Percentiles rank a stretch among this genome's conserved stretches.
Evolutionary conservation across 2,329 filamentous ascomycete genomes (phyloP).

Genomic region (Xylaria polymorpha): DNA sequence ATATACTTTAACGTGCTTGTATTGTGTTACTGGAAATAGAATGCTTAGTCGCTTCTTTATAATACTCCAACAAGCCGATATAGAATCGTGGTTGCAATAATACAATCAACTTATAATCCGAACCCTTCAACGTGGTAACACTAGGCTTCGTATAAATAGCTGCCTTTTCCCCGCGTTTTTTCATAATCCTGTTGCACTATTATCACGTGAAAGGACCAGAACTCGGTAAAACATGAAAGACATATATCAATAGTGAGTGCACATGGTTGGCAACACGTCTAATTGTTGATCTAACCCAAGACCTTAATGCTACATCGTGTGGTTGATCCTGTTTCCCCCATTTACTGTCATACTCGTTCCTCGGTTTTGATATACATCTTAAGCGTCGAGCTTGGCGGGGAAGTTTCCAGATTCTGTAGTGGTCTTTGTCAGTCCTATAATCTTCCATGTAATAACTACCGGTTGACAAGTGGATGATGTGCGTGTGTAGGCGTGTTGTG

Average conservation of each 20-base stretch:
- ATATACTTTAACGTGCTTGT: background rate
- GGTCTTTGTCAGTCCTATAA: conserved; percentile 43
- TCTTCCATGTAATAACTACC: conserved; percentile 1
- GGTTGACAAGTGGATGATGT: background rate
- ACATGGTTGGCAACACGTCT: conserved; percentile 37
- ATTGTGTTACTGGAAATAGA: background rate
- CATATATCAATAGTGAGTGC: conserved; percentile 29
- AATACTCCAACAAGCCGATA: background rate
- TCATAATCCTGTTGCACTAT: conserved; percentile 11
- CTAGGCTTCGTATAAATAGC: background rate
- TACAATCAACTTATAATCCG: no score
- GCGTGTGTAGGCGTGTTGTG: background rate
- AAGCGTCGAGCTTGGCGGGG: conserved; percentile 72
- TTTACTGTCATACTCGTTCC: conserved; percentile 17
- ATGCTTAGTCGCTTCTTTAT: background rate
- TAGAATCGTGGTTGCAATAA: no score
- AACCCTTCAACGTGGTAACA: background rate
- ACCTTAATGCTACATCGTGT: conserved; percentile 48
- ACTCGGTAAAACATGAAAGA: conserved; percentile 1
- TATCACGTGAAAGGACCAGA: background rate
- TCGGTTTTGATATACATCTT: conserved; percentile 44
- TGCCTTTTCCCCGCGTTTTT: background rate
- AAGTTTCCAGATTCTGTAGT: conserved; percentile 73
- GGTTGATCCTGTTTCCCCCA: conserved; percentile 36
- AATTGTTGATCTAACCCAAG: conserved; percentile 43